Evolutionary conservation across 2,329 filamentous ascomycete species (phyloP).

Genomic region (Trichophaea hybrida): DNA sequence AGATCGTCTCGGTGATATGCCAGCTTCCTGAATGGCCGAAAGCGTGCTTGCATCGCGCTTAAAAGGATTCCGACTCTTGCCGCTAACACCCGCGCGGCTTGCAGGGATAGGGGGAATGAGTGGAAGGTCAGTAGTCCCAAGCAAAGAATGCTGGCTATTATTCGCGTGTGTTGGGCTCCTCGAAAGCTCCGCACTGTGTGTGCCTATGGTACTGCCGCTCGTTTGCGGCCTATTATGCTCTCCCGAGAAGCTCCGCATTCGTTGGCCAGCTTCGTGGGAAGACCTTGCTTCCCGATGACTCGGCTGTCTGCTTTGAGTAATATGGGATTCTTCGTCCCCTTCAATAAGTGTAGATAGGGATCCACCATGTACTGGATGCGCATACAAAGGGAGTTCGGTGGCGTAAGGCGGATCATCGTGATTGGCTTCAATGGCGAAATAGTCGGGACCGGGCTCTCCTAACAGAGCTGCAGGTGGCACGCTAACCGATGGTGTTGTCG

Average conservation of each 20-base stretch:
- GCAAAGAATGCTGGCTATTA: too few species aligned
- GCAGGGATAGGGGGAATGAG: too few species aligned
- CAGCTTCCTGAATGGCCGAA: not conserved
- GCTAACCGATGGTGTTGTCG: not conserved
- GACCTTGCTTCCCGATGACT: not conserved
- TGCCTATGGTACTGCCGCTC: too few species aligned
- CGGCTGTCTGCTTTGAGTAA: not conserved
- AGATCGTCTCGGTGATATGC: not conserved
- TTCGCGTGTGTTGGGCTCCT: too few species aligned
- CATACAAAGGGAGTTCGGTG: not conserved
- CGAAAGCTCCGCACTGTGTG: too few species aligned
- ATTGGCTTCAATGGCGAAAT: too few species aligned
- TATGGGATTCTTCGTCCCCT: constrained; percentile 1
- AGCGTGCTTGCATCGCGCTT: not conserved
- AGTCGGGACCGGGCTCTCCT: too few species aligned
- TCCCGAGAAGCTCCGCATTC: not conserved
- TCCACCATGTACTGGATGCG: not conserved
- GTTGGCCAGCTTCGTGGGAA: not conserved
- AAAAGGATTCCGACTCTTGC: not conserved
- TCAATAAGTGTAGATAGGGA: constrained; percentile 2
- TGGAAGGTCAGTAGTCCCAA: too few species aligned
- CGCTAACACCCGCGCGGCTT: too few species aligned
- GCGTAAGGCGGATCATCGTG: not conserved
- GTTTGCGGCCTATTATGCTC: not conserved
- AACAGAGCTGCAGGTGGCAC: too few species aligned